Evolutionary conservation across 2,329 filamentous ascomycete genomes (phyloP), one percentile per base, ranked within the genome.

Genomic region (Ophiosphaerella korrae): DNA sequence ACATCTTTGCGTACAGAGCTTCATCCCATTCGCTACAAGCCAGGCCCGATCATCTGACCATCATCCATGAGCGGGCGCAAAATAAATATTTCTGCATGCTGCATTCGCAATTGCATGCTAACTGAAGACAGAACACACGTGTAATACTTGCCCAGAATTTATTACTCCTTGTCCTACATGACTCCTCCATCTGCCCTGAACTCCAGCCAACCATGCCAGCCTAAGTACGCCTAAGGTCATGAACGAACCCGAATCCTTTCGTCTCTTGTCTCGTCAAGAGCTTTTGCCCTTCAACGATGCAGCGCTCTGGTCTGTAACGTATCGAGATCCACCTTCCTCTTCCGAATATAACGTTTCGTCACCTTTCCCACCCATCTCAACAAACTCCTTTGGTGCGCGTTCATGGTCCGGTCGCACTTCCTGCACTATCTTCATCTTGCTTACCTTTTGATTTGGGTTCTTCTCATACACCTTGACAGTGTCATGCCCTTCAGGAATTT

Each of bases 311-410:
- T 67, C 60, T 1, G 51, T 59, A 8, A 61, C 52, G 53, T 78
- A 78, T 11, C 70, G 67, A 44, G 73, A 78, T 1, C 66, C 70
- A 33, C 70, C 69, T 31, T 90, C 87, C 42, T 90, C 79, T 8
- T 82, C 84, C 9, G 62, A 62, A 69, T 87, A 97, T 12, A 97
- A 79, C 37, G 82, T 78, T 72, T 91, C 85, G 66, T 97, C 93
- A 5, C 92, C 93, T 64, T 89, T 90, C 13, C 91, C 91, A 34
- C 93, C 93, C 78, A 95, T 82, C 55, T 87, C 84, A 72, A 91
- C 87, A 62, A 97, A 97, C 64, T 94, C 91, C 5, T 82, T 79
- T 0, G 90, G 82, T 29, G 84, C 82, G 48, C 90, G 81, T 53
- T 86, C 79, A 29, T 85, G 83, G 23, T 85, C 84, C 0, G 92